Conservation (phyloP, 352 stramenopile species). For the Pythium phragmiticola region DNA sequence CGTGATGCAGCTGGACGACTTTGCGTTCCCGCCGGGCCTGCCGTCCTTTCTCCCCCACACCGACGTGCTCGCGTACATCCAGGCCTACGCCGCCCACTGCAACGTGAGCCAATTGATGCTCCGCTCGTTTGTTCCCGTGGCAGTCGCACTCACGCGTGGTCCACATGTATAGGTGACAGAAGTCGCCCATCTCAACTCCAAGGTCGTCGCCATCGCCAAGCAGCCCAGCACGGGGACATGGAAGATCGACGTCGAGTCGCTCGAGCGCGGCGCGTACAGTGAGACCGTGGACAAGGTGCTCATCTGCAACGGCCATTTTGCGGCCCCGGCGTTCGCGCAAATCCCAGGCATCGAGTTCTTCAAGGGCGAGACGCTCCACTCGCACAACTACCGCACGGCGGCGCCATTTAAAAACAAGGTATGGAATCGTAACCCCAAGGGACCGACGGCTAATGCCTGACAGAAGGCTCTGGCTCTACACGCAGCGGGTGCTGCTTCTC, state of each 20-base stretch:
- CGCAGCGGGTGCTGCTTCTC: conserved; percentile 62
- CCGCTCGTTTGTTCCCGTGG: no score
- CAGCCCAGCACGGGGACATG: conserved; percentile 13
- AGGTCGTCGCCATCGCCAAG: conserved; percentile 54
- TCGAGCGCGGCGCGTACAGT: conserved; percentile 45
- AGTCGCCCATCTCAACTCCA: conserved; percentile 47
- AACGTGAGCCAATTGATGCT: conserved; percentile 10
- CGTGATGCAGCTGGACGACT: conserved; percentile 78
- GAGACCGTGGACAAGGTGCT: conserved; percentile 74
- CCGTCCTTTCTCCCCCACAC: conserved; percentile 61
- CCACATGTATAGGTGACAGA: conserved; percentile 33
- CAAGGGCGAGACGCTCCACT: conserved; percentile 30
- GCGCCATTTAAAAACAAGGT: conserved; percentile 28
- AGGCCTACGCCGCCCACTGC: conserved; percentile 60
- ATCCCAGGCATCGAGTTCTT: conserved; percentile 60
- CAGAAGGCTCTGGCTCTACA: not conserved
- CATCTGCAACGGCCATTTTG: conserved; percentile 81
- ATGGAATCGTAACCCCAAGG: not conserved
- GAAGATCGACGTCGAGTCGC: conserved; percentile 41
- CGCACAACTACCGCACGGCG: conserved; percentile 34
- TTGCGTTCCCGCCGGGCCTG: conserved; percentile 53
- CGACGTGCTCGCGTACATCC: conserved; percentile 68
- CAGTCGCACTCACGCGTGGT: no score
- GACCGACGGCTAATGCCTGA: not conserved
- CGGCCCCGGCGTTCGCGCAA: conserved; percentile 39